These are phyloP conservation scores for Apiotrichum montevideense DNA, from an alignment of 1,284 basidiomycete genomes.

Conservation along the genomic window DNA sequence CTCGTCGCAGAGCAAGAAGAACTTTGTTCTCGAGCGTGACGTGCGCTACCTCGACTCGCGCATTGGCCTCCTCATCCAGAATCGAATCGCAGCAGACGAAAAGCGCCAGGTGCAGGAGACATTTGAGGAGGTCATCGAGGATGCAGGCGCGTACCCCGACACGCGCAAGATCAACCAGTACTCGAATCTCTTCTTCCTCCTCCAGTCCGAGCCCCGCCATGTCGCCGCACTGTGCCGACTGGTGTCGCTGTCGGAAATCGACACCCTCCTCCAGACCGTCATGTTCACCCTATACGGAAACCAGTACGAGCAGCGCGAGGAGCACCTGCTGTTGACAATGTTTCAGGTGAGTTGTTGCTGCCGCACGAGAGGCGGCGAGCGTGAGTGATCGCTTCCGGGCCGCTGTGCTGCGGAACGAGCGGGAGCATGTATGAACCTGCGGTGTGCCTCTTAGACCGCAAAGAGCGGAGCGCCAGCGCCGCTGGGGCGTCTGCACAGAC, in stretches of 20 bases:
- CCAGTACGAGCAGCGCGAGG: slow-evolving; percentile 98
- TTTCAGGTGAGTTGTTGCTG: slow-evolving; percentile 57
- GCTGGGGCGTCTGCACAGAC: too few species aligned
- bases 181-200: slow-evolving; percentile 95
- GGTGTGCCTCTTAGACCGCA: too few species aligned
- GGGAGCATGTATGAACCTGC: too few species aligned
- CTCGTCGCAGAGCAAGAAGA: slow-evolving; percentile 97
- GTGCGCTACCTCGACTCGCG: slow-evolving; percentile 96
- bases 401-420: too few species aligned
- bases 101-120: slow-evolving; percentile 91
- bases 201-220: slow-evolving; percentile 95
- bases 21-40: slow-evolving; percentile 96
- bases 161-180: slow-evolving; percentile 87
- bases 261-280: slow-evolving; percentile 97
- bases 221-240: slow-evolving; percentile 95
- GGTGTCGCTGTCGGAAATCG: slow-evolving; percentile 91
- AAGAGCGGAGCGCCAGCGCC: too few species aligned
- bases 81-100: slow-evolving; percentile 95
- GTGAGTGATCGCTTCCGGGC: too few species aligned
- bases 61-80: slow-evolving; percentile 96
- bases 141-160: slow-evolving; percentile 73
- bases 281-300: slow-evolving; percentile 99
- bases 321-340: slow-evolving; percentile 97
- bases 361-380: too few species aligned
- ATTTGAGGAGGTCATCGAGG: slow-evolving; percentile 84